Base-by-base conservation (phyloP, 345 rosid genomes). In the Odontarrhena argentea region DNA sequence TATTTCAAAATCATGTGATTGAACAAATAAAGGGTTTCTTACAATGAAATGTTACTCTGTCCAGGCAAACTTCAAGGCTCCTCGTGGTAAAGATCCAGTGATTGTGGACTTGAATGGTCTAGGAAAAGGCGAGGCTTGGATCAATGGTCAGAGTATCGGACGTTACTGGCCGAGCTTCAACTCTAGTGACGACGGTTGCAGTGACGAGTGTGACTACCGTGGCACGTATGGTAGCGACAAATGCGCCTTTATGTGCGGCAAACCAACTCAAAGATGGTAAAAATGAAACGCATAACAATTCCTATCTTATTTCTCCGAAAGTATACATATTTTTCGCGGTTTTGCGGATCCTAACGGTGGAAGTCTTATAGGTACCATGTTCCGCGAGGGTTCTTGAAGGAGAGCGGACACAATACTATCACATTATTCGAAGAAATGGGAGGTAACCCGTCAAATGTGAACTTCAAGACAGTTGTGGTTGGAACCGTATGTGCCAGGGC, bases 91-190 rank as follows among this genome's bases (percentile, higher is more conserved):
- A 0, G 87, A 87, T 22, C 92, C 91, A 0, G 90, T 87, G 24
- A 86, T 86, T 7, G 82, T 86, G 32, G 92, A 90, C 81, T 70
- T 87, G 13, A 58, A 47, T 48, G 92, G 96, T 10, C 54, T 87
- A 38, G 89, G 96, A 22, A 91, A 88, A 63, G 97, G 97, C 2
- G 59, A 49, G 9, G 91, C 88, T 32, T 88, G 96, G 96, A 78
- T 88, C 15, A 91, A 88, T 10, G 96, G 92, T 22, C 64, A 65
- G 35, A 86, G 77, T 80, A 77, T 86, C 6, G 97, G 91, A 4
- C 77, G 96, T 6, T 86, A 79, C 68, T 91, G 97, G 96, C 87
- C 87, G 0, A 74, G 79, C 51, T 62, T 45, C 3, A 13, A 14
- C 3, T 79, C 96, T 8, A 24, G 38, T 3, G 65, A 69, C 0